A percentile compares a stretch with the other conserved stretches of the same genome.
Evolutionary conservation across 164 flowering plant genomes (phyloP).

Genomic region (Berberis thunbergii): DNA sequence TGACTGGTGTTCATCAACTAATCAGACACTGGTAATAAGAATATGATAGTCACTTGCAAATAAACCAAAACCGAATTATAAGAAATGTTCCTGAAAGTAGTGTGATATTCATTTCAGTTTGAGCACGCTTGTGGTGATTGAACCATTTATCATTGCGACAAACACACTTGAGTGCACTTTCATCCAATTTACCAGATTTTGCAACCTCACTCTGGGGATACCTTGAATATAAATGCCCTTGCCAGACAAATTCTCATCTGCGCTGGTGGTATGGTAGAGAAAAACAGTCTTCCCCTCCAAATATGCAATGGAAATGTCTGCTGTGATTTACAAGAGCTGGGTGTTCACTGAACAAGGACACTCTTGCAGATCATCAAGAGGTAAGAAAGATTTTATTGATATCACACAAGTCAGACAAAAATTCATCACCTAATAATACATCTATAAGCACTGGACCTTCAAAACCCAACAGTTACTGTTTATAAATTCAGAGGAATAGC

Average conservation of each 20-base stretch:
- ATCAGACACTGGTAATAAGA: constrained; percentile 75
- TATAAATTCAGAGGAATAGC: constrained; percentile 58
- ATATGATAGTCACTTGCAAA: constrained; percentile 16
- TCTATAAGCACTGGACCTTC: background rate
- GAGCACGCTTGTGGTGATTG: constrained; percentile 80
- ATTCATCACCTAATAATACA: no score
- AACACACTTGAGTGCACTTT: constrained; percentile 64
- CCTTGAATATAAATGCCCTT: constrained; percentile 78
- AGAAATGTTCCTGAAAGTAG: constrained; percentile 13
- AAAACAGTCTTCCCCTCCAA: constrained; percentile 67
- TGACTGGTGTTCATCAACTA: constrained; percentile 83
- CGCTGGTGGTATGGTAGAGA: constrained; percentile 69
- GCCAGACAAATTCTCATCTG: constrained; percentile 80
- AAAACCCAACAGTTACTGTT: background rate
- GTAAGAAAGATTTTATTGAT: constrained; percentile 16
- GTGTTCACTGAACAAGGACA: constrained; percentile 69
- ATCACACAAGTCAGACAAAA: no score
- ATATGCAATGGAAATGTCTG: constrained; percentile 76
- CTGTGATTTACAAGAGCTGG: constrained; percentile 69
- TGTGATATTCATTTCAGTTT: constrained; percentile 40
- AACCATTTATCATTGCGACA: constrained; percentile 81
- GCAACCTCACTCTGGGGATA: constrained; percentile 86
- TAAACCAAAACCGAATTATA: background rate
- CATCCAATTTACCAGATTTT: constrained; percentile 85
- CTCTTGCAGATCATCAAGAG: constrained; percentile 68